Percentiles rank a stretch among this genome's conserved stretches.
Conservation (phyloP, 768 basidiomycete genomes). For the Steccherinum ochraceum region DNA sequence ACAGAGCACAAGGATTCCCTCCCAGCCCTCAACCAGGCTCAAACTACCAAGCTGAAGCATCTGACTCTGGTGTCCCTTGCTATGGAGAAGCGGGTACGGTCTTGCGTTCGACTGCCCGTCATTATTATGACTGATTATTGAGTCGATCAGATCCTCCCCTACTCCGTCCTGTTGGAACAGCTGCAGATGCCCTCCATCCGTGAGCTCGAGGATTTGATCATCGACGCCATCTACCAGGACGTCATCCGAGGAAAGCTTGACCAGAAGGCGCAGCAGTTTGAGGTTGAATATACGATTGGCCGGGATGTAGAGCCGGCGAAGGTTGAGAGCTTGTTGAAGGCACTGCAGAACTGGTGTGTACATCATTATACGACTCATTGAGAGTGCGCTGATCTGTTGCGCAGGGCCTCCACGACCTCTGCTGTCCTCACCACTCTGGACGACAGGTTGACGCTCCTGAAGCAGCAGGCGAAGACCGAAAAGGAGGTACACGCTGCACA, state of each 20-base stretch:
- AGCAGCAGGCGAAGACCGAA: constrained; percentile 32
- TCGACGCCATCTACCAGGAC: constrained; percentile 92
- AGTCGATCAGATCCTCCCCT: constrained; percentile 83
- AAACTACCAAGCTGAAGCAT: constrained; percentile 86
- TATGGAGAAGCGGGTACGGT: constrained; percentile 63
- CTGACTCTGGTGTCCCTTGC: constrained; percentile 87
- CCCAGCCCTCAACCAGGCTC: constrained; percentile 64
- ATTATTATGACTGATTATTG: constrained; percentile 3
- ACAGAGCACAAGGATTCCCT: constrained; percentile 60
- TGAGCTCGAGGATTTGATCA: constrained; percentile 93
- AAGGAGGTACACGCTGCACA: constrained; percentile 45
- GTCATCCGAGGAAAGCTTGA: constrained; percentile 88
- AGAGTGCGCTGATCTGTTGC: not conserved
- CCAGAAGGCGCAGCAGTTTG: constrained; percentile 83
- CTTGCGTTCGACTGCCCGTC: not conserved
- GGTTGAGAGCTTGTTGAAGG: constrained; percentile 50
- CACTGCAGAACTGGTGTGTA: constrained; percentile 58
- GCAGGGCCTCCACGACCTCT: constrained; percentile 66
- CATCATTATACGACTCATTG: constrained; percentile 16
- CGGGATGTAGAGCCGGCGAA: constrained; percentile 81
- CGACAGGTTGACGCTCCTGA: constrained; percentile 54
- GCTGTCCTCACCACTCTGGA: constrained; percentile 70
- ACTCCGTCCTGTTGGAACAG: constrained; percentile 59
- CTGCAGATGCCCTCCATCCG: constrained; percentile 77
- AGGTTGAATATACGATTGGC: constrained; percentile 91